Evolutionary conservation across 805 yeast genomes (phyloP), one percentile per base, ranked within the genome.

Genomic region (Blastobotrys americana): DNA sequence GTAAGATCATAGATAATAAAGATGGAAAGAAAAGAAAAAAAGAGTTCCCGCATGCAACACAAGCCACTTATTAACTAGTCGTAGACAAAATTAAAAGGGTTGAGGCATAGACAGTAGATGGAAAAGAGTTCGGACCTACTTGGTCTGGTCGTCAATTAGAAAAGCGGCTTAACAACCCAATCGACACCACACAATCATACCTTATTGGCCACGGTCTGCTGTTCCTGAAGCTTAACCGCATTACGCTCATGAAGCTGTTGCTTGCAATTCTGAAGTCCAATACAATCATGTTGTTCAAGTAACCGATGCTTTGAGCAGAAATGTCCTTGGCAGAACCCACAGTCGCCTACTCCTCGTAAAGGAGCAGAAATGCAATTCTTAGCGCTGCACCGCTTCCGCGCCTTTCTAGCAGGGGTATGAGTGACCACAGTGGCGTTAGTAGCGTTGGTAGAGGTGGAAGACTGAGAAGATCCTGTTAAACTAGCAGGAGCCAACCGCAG

Each of bases 221-320:
- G 96, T 57, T 76, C 78, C 53, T 81, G 85, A 47, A 87, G 72
- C 66, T 84, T 84, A 58, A 80, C 73, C 36, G 96, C 96, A 60
- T 87, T 87, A 53, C 86, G 73, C 57, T 84, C 89, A 56, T 85
- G 94, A 53, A 86, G 78, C 55, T 74, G 78, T 55, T 86, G 89
- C 69, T 85, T 85, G 69, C 94, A 86, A 52, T 68, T 73, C 58
- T 81, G 82, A 47, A 87, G 72, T 4, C 93, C 95, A 46, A 73
- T 70, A 61, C 96, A 87, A 47, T 72, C 62, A 65, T 87, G 96
- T 63, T 81, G 87, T 64, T 87, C 96, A 66, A 88, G 70, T 45
- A 87, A 70, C 45, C 96, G 74, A 67, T 87, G 96, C 57, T 83
- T 82, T 25, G 90, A 82, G 64, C 96, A 87, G 63, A 78, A 87